Conservation (phyloP, 805 yeast species). For the Saccharomycopsis microspora region DNA sequence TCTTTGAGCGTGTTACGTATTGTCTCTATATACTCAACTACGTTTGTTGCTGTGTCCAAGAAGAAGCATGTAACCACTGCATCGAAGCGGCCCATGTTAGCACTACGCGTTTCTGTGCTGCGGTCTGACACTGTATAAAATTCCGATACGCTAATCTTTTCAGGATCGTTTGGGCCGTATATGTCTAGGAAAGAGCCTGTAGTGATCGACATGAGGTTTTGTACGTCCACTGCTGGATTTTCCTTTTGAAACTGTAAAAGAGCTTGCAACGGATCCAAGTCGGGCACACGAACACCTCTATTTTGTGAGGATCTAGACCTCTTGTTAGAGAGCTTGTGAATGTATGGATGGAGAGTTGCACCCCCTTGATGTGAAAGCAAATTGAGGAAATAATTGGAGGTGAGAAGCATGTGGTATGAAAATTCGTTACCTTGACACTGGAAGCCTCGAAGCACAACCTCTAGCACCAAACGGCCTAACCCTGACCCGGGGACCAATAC, state of each 20-base stretch:
- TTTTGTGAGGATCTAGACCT: constrained; percentile 33
- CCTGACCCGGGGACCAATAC: constrained; percentile 58
- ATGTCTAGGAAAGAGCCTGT: constrained; percentile 65
- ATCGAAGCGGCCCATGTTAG: constrained; percentile 30
- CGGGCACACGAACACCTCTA: constrained; percentile 43
- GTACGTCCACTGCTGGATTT: constrained; percentile 31
- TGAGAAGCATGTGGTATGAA: constrained; percentile 51
- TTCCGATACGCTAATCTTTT: constrained; percentile 1
- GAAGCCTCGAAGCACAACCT: constrained; percentile 43
- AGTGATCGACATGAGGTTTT: constrained; percentile 53
- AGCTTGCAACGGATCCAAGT: constrained; percentile 32
- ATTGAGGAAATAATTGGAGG: constrained; percentile 44
- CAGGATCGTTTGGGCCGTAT: constrained; percentile 37
- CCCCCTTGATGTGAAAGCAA: constrained; percentile 16
- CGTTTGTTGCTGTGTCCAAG: constrained; percentile 51
- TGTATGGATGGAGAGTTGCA: constrained; percentile 37
- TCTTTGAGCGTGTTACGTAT: constrained; percentile 33
- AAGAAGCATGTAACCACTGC: constrained; percentile 46
- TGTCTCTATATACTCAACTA: constrained; percentile 44
- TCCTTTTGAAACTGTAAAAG: constrained; percentile 22
- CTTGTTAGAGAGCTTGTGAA: constrained; percentile 41
- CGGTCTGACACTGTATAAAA: neutral
- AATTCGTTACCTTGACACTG: constrained; percentile 59
- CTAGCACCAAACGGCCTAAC: constrained; percentile 46
- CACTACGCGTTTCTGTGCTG: constrained; percentile 22